Conservation (phyloP, 345 rosid species). For the Eucalyptus brandiana region DNA sequence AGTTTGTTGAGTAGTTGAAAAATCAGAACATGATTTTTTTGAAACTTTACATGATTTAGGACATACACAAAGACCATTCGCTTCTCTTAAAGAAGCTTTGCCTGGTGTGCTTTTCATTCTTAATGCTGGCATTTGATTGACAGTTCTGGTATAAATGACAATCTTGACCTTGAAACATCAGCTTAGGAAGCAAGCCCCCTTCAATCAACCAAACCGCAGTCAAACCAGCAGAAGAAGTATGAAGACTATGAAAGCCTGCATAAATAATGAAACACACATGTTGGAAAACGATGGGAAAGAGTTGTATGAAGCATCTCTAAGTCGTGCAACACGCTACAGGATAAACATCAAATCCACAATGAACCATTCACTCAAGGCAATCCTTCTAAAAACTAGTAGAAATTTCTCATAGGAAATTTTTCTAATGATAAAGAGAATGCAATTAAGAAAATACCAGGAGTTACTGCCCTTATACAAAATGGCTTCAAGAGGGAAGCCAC, state of each 20-base stretch:
- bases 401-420: not conserved
- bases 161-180: constrained; percentile 27
- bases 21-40: constrained; percentile 26
- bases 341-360: not conserved
- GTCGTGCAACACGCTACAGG: not conserved
- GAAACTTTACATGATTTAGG: constrained; percentile 39
- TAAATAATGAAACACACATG: not conserved
- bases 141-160: constrained; percentile 8
- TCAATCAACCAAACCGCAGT: not conserved
- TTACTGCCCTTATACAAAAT: not conserved
- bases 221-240: constrained; percentile 12
- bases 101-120: constrained; percentile 49
- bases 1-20: constrained; percentile 11
- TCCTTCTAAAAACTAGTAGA: not conserved
- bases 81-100: constrained; percentile 29
- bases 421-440: not conserved
- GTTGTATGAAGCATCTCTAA: not conserved
- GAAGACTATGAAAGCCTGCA: not conserved
- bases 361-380: not conserved
- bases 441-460: not conserved
- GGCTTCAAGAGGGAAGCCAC: not conserved
- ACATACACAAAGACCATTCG: constrained; percentile 36
- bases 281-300: not conserved
- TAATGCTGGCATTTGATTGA: constrained; percentile 64
- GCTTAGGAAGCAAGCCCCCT: constrained; percentile 19